These are phyloP conservation scores for Kokia cookei DNA, from an alignment of 441 rosid species.

Conservation along the genomic window DNA sequence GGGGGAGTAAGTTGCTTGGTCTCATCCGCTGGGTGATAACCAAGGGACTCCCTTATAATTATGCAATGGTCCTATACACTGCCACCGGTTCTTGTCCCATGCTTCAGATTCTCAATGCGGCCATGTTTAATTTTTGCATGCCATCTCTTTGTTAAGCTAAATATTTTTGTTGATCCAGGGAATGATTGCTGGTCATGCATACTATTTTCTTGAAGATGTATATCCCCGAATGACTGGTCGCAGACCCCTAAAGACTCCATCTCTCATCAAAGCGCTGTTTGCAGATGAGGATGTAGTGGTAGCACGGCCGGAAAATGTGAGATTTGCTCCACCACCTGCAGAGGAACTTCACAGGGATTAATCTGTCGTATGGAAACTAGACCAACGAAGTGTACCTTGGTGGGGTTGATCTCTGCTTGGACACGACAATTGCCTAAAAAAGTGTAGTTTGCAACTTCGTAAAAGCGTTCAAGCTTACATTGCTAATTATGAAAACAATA, in stretches of 20 bases:
- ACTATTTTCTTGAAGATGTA: slow-evolving; percentile 94
- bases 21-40: neutral
- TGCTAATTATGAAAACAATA: neutral
- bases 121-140: neutral
- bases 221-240: slow-evolving; percentile 95
- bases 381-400: neutral
- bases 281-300: slow-evolving; percentile 82
- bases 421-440: neutral
- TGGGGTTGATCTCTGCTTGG: neutral
- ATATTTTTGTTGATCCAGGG: slow-evolving; percentile 49
- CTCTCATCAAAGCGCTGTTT: slow-evolving; percentile 71
- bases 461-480: slow-evolving; percentile 4
- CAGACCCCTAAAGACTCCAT: slow-evolving; percentile 73
- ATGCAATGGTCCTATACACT: neutral
- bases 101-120: neutral
- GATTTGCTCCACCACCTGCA: slow-evolving; percentile 78
- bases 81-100: neutral
- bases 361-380: slow-evolving; percentile 5
- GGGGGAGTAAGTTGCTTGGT: too few relatives aligned
- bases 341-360: slow-evolving; percentile 65
- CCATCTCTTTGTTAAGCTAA: neutral
- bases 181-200: slow-evolving; percentile 97
- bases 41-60: neutral
- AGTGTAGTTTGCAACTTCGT: neutral
- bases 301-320: slow-evolving; percentile 65